phyloP scores from a whole-genome alignment of 345 rosid species.

The Aquilaria yunnanensis region DNA sequence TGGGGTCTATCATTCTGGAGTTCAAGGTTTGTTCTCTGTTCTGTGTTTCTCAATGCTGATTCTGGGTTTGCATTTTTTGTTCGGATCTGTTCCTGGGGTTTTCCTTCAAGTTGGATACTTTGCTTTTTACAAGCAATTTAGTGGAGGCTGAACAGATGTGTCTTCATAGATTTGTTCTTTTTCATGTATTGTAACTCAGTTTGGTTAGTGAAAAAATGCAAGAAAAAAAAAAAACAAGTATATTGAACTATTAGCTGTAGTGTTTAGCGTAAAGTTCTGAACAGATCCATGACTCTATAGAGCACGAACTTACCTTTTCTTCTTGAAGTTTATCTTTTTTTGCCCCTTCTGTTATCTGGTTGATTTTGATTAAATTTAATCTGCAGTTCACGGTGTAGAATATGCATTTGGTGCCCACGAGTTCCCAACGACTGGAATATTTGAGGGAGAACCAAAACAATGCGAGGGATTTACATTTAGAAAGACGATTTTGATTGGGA shows the following conservation, averaged over 20 bases:
- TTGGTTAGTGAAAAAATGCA: slow-evolving; percentile 20
- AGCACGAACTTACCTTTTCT: not conserved
- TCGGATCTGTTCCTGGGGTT: slow-evolving; percentile 16
- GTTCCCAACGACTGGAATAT: slow-evolving; percentile 85
- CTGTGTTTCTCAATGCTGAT: not conserved
- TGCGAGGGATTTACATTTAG: slow-evolving; percentile 89
- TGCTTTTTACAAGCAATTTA: not conserved
- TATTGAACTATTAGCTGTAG: not conserved
- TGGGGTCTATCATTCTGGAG: slow-evolving; percentile 96
- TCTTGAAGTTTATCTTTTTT: not conserved
- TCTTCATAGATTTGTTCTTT: not conserved
- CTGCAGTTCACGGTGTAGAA: slow-evolving; percentile 86
- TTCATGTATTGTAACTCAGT: not conserved
- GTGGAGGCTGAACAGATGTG: no score
- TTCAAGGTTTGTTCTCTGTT: slow-evolving; percentile 60
- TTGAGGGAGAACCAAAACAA: slow-evolving; percentile 87
- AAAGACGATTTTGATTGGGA: slow-evolving; percentile 80
- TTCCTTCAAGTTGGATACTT: not conserved
- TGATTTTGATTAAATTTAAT: not conserved
- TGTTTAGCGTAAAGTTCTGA: not conserved
- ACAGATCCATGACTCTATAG: not conserved
- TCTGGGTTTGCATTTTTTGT: not conserved
- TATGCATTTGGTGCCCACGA: slow-evolving; percentile 98
- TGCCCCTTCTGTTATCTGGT: not conserved
- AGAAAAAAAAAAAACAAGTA: not conserved